Base-by-base conservation (phyloP, 768 basidiomycete genomes). In the Lactifluus echinatus region DNA sequence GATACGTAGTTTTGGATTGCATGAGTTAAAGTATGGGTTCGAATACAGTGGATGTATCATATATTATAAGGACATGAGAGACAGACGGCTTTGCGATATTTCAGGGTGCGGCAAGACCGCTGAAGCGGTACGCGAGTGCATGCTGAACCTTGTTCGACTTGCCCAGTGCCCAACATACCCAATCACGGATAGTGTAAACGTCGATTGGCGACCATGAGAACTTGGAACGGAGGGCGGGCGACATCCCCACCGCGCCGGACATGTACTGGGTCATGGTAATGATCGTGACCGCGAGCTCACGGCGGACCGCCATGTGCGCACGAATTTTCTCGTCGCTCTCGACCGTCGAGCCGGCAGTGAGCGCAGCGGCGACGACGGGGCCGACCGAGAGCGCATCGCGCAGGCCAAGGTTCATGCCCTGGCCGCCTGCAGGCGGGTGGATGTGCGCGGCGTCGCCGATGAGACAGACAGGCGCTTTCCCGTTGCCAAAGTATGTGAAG, bases 331-430 rank as follows among this genome's bases (percentile, higher is more conserved):
- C 61, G 37, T 77, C 74, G 0, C 64, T 63, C n/a, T 61, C 62
- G 12, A 55, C 57, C 39, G 64, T 54, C 2, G 57, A 11, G 29
- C 60, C 62, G 3, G 40, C 60, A 1, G 73, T 56, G 64, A 76
- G 75, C n/a, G 53, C 47, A 4, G 70, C 66, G 17, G 67, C 65
- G 39, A 81, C 65, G 7, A 64, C 72, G n/a, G 73, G 70, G 5
- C 74, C 79, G 3, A 81, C 71, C 47, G 70, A 68, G 21, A 79
- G 65, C 7, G 75, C 79, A 57, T 82, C 80, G 15, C 79, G 73
- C n/a, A 82, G 67, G 5, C 80, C 78, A n/a, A 81, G 72, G 59
- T 80, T 80, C 79, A 82, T 78, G 11, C 80, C 80, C 53, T 80
- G 79, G 1, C 80, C 80, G 1, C 80, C 80, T 6, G 74, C 70